Percentiles rank a stretch among this genome's conserved stretches.
phyloP scores from a whole-genome alignment of 805 yeast species.

The Sugiyamaella boreocaroliniensis region DNA sequence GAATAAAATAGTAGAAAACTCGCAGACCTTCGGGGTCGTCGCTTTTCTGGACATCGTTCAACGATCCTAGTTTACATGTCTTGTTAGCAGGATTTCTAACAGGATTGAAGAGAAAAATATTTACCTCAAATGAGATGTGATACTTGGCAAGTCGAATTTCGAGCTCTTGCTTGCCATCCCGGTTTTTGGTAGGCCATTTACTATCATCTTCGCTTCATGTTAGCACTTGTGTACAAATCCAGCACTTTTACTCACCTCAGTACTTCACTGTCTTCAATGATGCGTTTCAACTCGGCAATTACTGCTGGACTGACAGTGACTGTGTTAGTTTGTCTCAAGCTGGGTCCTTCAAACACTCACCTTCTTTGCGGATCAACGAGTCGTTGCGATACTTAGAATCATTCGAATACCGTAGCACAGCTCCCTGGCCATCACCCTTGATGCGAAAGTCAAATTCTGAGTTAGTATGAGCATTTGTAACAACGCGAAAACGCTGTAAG shows the following conservation, averaged over 20 bases:
- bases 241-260: slow-evolving; percentile 23
- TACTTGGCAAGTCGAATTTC: slow-evolving; percentile 35
- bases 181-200: slow-evolving; percentile 37
- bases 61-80: slow-evolving; percentile 37
- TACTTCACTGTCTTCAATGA: slow-evolving; percentile 37
- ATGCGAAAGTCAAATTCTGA: slow-evolving; percentile 33
- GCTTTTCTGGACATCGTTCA: slow-evolving; percentile 34
- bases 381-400: slow-evolving; percentile 42
- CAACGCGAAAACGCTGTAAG: not conserved
- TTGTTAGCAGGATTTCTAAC: slow-evolving; percentile 1
- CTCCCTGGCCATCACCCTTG: slow-evolving; percentile 28
- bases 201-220: slow-evolving; percentile 32
- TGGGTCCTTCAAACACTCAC: slow-evolving; percentile 11
- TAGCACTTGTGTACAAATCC: not conserved
- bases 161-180: slow-evolving; percentile 39
- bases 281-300: slow-evolving; percentile 31
- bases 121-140: slow-evolving; percentile 31
- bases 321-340: slow-evolving; percentile 6
- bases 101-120: slow-evolving; percentile 4
- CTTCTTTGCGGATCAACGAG: slow-evolving; percentile 35
- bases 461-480: not conserved
- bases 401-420: slow-evolving; percentile 37
- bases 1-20: slow-evolving; percentile 39
- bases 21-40: slow-evolving; percentile 41
- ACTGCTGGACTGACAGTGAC: slow-evolving; percentile 33